Evolutionary conservation across 805 yeast species (phyloP).

Genomic region (Pichia thaimueangensis): DNA sequence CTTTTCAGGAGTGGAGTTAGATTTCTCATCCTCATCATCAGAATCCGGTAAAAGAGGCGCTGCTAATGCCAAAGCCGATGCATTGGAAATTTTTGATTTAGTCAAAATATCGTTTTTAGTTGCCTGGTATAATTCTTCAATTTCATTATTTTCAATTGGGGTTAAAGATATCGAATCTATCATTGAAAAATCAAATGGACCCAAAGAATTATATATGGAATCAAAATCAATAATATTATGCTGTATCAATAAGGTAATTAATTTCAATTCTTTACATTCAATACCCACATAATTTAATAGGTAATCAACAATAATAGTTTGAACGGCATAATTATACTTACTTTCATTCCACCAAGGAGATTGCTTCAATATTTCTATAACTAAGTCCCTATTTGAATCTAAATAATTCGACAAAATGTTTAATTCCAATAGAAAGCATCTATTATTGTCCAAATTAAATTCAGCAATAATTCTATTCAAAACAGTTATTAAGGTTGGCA

Average conservation of each 20-base stretch:
- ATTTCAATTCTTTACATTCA: constrained; percentile 18
- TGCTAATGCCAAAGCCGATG: constrained; percentile 81
- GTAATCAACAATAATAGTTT: constrained; percentile 19
- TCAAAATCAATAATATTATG: constrained; percentile 62
- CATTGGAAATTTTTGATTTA: constrained; percentile 53
- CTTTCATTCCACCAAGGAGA: constrained; percentile 56
- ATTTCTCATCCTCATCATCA: constrained; percentile 35
- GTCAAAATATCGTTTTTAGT: constrained; percentile 46
- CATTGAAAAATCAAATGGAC: constrained; percentile 36
- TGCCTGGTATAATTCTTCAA: constrained; percentile 37
- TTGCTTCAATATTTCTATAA: constrained; percentile 41
- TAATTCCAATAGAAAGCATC: constrained; percentile 59
- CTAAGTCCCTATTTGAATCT: constrained; percentile 38
- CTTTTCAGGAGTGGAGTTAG: neutral
- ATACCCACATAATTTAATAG: constrained; percentile 19
- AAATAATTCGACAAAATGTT: constrained; percentile 44
- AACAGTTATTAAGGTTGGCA: constrained; percentile 39
- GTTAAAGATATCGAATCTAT: constrained; percentile 15
- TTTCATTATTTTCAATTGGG: constrained; percentile 22
- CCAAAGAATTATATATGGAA: constrained; percentile 48
- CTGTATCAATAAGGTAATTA: constrained; percentile 54
- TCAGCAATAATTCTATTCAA: constrained; percentile 63
- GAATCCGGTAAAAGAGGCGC: constrained; percentile 73
- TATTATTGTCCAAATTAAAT: constrained; percentile 65
- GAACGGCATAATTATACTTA: constrained; percentile 17